These are phyloP conservation scores for Pichia scutulata DNA, from an alignment of 805 yeast species.

Conservation along the genomic window DNA sequence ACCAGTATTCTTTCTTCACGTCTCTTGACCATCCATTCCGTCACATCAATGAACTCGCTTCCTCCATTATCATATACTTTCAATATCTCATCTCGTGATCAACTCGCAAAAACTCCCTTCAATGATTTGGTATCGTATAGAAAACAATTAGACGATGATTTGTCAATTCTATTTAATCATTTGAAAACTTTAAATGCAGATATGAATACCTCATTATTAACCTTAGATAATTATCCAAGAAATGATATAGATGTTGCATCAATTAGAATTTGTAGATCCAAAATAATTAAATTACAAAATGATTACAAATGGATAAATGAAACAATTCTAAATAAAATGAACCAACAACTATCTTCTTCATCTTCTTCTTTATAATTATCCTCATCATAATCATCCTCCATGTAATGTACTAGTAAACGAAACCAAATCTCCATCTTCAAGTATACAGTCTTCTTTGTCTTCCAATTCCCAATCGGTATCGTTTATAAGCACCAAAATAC, in stretches of 20 bases:
- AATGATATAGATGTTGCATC: slow-evolving; percentile 73
- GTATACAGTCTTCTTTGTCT: slow-evolving; percentile 74
- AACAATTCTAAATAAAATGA: slow-evolving; percentile 39
- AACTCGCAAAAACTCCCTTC: slow-evolving; percentile 3
- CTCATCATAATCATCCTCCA: slow-evolving; percentile 55
- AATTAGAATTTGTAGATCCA: slow-evolving; percentile 53
- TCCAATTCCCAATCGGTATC: slow-evolving; percentile 97
- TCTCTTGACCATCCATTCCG: no score
- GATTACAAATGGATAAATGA: slow-evolving; percentile 49
- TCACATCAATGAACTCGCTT: background rate
- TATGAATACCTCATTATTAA: slow-evolving; percentile 58
- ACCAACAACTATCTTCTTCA: slow-evolving; percentile 26
- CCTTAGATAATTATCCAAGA: slow-evolving; percentile 80
- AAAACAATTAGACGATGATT: slow-evolving; percentile 32
- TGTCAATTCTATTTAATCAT: slow-evolving; percentile 34
- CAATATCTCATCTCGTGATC: slow-evolving; percentile 1
- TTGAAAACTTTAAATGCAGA: slow-evolving; percentile 31
- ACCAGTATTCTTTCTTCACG: no score
- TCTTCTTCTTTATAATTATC: no score
- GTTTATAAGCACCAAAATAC: slow-evolving; percentile 82
- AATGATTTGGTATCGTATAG: background rate
- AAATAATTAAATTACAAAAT: slow-evolving; percentile 60
- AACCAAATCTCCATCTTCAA: slow-evolving; percentile 68
- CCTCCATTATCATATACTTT: background rate
- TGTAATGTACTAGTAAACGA: slow-evolving; percentile 91